A percentile compares a stretch with the other conserved stretches of the same genome.
phyloP scores from a whole-genome alignment of 2,329 filamentous ascomycete genomes.

The Lachnellula hyalina region DNA sequence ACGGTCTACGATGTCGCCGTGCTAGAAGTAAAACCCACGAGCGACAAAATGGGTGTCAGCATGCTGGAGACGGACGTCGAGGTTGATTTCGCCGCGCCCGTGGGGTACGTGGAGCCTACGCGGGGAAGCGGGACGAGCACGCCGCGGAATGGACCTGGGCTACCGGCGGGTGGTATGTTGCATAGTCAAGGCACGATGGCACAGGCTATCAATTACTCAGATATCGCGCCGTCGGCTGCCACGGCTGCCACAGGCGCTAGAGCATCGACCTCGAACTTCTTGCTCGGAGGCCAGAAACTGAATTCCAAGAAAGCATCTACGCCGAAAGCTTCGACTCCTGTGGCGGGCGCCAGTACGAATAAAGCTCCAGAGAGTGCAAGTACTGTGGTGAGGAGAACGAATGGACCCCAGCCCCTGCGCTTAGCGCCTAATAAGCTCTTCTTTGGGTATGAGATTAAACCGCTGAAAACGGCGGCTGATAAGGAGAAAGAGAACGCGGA shows the following conservation, averaged over 20 bases:
- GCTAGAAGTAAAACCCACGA: conserved; percentile 84
- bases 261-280: conserved; percentile 70
- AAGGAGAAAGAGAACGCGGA: conserved; percentile 61
- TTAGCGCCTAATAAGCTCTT: conserved; percentile 87
- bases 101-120: conserved; percentile 89
- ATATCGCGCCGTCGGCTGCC: conserved; percentile 75
- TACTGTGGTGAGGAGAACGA: conserved; percentile 44
- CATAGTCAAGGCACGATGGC: conserved; percentile 92
- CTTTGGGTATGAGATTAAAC: conserved; percentile 91
- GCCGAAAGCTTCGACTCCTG: conserved; percentile 68
- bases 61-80: conserved; percentile 95
- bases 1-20: conserved; percentile 90
- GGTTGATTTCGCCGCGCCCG: conserved; percentile 89
- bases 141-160: conserved; percentile 60
- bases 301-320: conserved; percentile 71
- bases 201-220: conserved; percentile 91
- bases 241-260: conserved; percentile 58
- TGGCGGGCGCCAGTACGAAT: conserved; percentile 48
- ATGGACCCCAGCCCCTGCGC: conserved; percentile 81
- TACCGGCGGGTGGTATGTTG: conserved; percentile 67
- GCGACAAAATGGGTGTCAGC: conserved; percentile 77
- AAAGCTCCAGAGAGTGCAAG: conserved; percentile 15
- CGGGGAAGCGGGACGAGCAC: conserved; percentile 77
- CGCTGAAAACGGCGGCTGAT: conserved; percentile 72
- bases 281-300: conserved; percentile 75